phyloP scores from a whole-genome alignment of 192 early-diverging fungal species.

The Coemansia sp. region DNA sequence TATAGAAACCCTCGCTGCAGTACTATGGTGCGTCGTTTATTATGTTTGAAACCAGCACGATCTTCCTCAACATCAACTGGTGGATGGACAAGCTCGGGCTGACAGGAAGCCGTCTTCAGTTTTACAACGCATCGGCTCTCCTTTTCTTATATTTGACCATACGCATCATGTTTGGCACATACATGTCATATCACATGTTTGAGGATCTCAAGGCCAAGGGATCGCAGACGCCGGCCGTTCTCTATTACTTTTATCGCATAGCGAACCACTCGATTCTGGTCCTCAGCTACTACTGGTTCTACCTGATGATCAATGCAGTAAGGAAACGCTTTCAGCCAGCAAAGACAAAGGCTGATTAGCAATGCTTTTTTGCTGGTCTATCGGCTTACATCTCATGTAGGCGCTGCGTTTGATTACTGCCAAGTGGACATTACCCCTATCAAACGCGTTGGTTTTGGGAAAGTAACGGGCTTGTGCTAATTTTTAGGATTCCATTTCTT shows the following conservation, averaged over 20 bases:
- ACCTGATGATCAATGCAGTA: constrained; percentile 46
- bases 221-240: constrained; percentile 19
- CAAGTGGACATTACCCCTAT: no score
- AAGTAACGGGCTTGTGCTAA: background rate
- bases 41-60: constrained; percentile 88
- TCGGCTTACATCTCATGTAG: background rate
- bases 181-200: constrained; percentile 65
- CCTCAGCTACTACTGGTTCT: constrained; percentile 58
- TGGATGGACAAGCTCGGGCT: constrained; percentile 81
- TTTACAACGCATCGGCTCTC: constrained; percentile 81
- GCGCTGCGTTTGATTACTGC: no score
- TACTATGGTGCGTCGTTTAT: constrained; percentile 87
- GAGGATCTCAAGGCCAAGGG: constrained; percentile 41
- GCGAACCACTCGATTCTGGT: constrained; percentile 33
- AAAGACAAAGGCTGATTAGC: constrained; percentile 18
- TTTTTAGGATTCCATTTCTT: background rate
- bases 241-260: constrained; percentile 53
- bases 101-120: constrained; percentile 74
- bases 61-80: constrained; percentile 92
- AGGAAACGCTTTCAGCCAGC: constrained; percentile 35
- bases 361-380: background rate
- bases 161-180: constrained; percentile 74
- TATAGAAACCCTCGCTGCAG: constrained; percentile 75
- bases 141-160: constrained; percentile 71
- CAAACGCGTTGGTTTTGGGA: background rate